These are phyloP conservation scores for Diaporthe sp. DNA, from an alignment of 2,329 filamentous ascomycete genomes.

Conservation along the genomic window DNA sequence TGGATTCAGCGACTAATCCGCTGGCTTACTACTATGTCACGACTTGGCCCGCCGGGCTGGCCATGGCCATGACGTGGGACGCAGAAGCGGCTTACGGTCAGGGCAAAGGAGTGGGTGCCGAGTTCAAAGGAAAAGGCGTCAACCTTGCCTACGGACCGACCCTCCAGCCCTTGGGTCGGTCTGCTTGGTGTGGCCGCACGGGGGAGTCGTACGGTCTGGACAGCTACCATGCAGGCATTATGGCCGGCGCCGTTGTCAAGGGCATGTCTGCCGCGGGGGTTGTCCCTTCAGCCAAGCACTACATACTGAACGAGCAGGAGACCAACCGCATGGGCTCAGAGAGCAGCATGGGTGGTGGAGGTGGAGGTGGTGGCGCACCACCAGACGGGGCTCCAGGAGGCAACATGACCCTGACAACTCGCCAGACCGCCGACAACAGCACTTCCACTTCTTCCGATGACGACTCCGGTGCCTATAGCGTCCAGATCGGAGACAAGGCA, in stretches of 20 bases:
- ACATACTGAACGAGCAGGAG: conserved; percentile 64
- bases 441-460: conserved; percentile 54
- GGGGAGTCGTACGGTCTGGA: conserved; percentile 68
- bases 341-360: background rate
- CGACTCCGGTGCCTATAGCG: conserved; percentile 59
- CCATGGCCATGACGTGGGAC: conserved; percentile 18
- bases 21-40: conserved; percentile 28
- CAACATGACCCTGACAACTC: background rate
- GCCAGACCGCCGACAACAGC: background rate
- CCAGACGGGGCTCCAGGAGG: background rate
- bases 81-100: conserved; percentile 45
- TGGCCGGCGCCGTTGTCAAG: conserved; percentile 68
- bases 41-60: conserved; percentile 4
- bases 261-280: conserved; percentile 81
- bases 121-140: conserved; percentile 76
- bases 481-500: conserved; percentile 57
- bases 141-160: conserved; percentile 86
- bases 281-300: conserved; percentile 78
- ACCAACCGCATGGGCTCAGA: conserved; percentile 54
- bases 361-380: conserved; percentile 60
- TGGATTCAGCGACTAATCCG: background rate
- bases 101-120: conserved; percentile 53
- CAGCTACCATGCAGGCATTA: conserved; percentile 70
- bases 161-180: conserved; percentile 74
- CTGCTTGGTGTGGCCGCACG: conserved; percentile 73